Evolutionary conservation across 2,329 filamentous ascomycete species (phyloP).

Genomic region (Hortaea werneckii): DNA sequence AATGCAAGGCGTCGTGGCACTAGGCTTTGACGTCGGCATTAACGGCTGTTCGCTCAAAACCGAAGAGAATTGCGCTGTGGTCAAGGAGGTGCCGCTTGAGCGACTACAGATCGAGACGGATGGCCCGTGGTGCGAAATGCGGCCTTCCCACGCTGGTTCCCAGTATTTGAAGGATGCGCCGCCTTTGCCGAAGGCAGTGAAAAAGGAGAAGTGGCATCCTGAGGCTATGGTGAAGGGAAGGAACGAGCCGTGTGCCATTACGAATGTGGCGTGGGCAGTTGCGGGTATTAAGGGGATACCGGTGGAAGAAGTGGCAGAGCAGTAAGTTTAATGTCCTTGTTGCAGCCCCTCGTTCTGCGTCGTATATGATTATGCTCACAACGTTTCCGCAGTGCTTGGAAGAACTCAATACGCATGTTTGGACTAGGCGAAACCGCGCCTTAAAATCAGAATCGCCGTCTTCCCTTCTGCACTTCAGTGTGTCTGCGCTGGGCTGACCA

Average conservation of each 20-base stretch:
- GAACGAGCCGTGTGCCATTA: slow-evolving; percentile 85
- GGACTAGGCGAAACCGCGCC: slow-evolving; percentile 45
- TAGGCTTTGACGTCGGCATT: slow-evolving; percentile 81
- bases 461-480: too few relatives aligned
- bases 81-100: slow-evolving; percentile 67
- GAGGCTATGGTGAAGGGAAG: slow-evolving; percentile 87
- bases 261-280: slow-evolving; percentile 77
- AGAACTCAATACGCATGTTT: slow-evolving; percentile 72
- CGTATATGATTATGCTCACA: slow-evolving; percentile 13
- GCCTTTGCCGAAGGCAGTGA: slow-evolving; percentile 68
- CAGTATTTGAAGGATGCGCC: slow-evolving; percentile 61
- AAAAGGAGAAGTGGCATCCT: slow-evolving; percentile 90
- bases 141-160: slow-evolving; percentile 76
- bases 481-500: too few relatives aligned
- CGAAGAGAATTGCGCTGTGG: slow-evolving; percentile 76
- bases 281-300: slow-evolving; percentile 72
- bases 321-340: slow-evolving; percentile 44
- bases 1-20: slow-evolving; percentile 66
- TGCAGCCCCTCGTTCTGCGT: too few relatives aligned
- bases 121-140: slow-evolving; percentile 92
- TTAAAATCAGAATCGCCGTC: too few relatives aligned
- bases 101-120: slow-evolving; percentile 91
- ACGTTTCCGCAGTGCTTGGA: slow-evolving; percentile 50
- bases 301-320: slow-evolving; percentile 76
- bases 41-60: slow-evolving; percentile 98